Base-by-base conservation (phyloP, 257 asterid genomes). In the Solanum paucissectum region DNA sequence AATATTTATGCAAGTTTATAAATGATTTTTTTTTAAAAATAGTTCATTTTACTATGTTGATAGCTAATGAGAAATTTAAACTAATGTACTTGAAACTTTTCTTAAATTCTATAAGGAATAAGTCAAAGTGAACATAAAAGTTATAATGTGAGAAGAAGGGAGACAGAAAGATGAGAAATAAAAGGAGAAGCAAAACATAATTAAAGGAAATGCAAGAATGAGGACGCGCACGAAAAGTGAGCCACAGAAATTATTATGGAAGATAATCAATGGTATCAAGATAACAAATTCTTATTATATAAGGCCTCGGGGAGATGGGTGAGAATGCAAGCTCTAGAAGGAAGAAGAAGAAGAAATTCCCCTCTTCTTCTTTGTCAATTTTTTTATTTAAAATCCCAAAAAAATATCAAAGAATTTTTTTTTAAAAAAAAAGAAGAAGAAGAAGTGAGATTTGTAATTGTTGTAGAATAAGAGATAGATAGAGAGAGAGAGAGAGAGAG, bases 331-430 rank as follows among this genome's bases (percentile, higher is more conserved):
- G 87, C 84, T 87, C 81, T 62, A 77, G 84, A 25, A 32, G 29
- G 38, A 81, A 87, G 69, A 79, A 85, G 92, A 89, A 89, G 92
- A 89, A 84, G 89, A 89, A 36, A 60, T 33, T 21, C 66, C 66
- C 82, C 27, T 84, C 87, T 87, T 89, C 90, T 89, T 91, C 90
- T 83, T 87, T 42, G 76, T 5, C 6, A 40, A 79, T 13, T 49
- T 49, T 49, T 49, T 49, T 14, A 79, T 71, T 3, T 29, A 32
- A 71, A 44, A 29, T 14, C 34, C 46, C 60, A 58, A 60, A 73
- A 60, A 32, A 84, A 36, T 42, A 42, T 77, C 62, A 40, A 37
- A 84, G 49, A 38, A 88, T 42, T 42, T 44, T 44, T 44, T 44
- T 12, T 12, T 0, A 0, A 10, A 40, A 33, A 33, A 40, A 62